Evolutionary conservation across 768 basidiomycete species (phyloP).

Genomic region (Lentinula sp.): DNA sequence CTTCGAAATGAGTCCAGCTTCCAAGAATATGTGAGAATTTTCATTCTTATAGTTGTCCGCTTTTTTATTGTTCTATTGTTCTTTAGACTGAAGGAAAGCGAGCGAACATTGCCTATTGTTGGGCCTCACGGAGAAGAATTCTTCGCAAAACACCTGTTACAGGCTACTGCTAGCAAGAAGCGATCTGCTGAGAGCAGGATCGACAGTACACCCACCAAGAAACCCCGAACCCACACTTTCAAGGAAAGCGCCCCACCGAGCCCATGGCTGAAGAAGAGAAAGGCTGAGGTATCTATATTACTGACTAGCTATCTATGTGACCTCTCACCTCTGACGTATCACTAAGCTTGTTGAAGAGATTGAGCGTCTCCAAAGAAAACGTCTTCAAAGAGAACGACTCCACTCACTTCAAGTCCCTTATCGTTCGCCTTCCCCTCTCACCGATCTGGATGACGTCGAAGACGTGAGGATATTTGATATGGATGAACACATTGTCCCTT

Average conservation of each 20-base stretch:
- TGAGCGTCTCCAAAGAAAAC: background rate
- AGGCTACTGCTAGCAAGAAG: background rate
- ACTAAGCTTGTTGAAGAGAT: background rate
- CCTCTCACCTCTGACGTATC: background rate
- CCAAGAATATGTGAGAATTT: background rate
- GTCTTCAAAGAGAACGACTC: background rate
- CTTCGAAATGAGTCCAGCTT: background rate
- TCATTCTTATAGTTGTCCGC: background rate
- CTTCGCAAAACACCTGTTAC: background rate
- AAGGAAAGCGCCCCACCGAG: background rate
- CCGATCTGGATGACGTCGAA: background rate
- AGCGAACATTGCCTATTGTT: background rate
- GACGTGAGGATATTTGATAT: background rate
- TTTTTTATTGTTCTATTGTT: background rate
- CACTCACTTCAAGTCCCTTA: background rate
- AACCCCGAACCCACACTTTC: background rate
- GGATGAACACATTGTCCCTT: background rate
- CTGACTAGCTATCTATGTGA: background rate
- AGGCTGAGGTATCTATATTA: background rate
- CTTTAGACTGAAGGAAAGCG: background rate
- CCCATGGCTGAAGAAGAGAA: background rate
- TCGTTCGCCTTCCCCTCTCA: background rate
- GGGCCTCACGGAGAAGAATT: background rate
- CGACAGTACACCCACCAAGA: background rate
- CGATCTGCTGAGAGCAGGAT: background rate